Percentiles rank a stretch among this genome's conserved stretches.
Evolutionary conservation across 257 asterid genomes (phyloP).

Genomic region (Capsicum rhomboideum): DNA sequence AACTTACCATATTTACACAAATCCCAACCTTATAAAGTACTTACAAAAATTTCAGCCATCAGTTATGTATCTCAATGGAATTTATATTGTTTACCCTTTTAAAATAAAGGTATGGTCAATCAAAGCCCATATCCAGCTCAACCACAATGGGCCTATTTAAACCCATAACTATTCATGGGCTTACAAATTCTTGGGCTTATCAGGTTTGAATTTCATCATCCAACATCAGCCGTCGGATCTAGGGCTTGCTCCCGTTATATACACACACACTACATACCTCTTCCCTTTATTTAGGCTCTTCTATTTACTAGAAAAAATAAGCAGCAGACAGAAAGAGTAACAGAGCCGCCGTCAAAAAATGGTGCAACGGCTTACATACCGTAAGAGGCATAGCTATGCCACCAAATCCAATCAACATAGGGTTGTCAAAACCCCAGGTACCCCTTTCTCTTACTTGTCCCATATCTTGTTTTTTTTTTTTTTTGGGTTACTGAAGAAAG

Average conservation of each 20-base stretch:
- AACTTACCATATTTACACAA: too few species aligned
- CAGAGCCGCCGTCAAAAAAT: slow-evolving; percentile 21
- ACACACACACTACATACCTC: background rate
- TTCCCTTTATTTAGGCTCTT: background rate
- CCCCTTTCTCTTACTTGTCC: background rate
- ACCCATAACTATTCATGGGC: background rate
- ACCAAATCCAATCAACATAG: slow-evolving; percentile 82
- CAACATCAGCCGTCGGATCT: slow-evolving; percentile 27
- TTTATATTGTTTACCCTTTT: too few species aligned
- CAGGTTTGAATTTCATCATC: background rate
- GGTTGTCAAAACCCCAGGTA: slow-evolving; percentile 83
- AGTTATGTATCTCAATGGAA: too few species aligned
- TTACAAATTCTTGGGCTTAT: too few species aligned
- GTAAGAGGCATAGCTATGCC: slow-evolving; percentile 79
- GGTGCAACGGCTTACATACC: slow-evolving; percentile 74
- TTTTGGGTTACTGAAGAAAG: background rate
- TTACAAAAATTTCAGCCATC: too few species aligned
- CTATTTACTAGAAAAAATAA: background rate
- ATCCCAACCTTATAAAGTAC: too few species aligned
- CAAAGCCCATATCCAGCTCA: background rate
- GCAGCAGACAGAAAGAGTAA: background rate
- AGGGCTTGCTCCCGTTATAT: slow-evolving; percentile 14
- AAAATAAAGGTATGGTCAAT: background rate
- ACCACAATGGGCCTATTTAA: background rate
- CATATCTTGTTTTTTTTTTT: background rate